Conservation (phyloP, 2,329 filamentous ascomycete genomes). For the Trichophyton benhamiae region DNA sequence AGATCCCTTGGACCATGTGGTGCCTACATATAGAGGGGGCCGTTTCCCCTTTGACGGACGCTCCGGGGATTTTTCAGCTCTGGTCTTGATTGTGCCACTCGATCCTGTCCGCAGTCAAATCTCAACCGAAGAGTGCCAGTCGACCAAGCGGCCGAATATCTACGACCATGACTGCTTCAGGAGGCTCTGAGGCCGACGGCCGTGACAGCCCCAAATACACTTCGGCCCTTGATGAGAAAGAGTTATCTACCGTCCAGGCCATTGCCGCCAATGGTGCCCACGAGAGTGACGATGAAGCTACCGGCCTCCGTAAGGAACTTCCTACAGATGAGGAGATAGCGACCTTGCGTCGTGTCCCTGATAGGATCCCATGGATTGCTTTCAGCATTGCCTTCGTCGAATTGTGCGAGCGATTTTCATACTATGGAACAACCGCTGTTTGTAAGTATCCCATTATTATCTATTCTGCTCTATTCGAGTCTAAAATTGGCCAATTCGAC, state of each 20-base stretch:
- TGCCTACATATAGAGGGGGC: constrained; percentile 10
- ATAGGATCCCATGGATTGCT: constrained; percentile 47
- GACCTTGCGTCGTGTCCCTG: constrained; percentile 26
- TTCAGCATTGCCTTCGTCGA: constrained; percentile 63
- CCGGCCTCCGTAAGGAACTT: constrained; percentile 4
- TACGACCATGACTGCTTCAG: constrained; percentile 1
- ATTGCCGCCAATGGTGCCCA: constrained; percentile 8
- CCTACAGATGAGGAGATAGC: constrained; percentile 26
- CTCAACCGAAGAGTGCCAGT: not conserved
- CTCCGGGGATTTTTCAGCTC: constrained; percentile 8
- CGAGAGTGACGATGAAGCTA: constrained; percentile 11
- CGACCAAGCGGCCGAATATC: not conserved
- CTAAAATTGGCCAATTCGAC: not conserved
- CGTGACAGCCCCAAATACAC: not conserved
- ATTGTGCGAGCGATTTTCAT: constrained; percentile 64
- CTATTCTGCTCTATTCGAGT: not conserved
- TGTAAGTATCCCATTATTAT: constrained; percentile 35
- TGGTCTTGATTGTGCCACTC: constrained; percentile 6
- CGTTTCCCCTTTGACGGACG: constrained; percentile 5
- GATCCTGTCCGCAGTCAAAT: not conserved
- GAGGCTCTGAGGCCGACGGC: not conserved
- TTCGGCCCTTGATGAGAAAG: constrained; percentile 11
- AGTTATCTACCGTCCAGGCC: constrained; percentile 5
- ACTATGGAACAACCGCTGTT: constrained; percentile 59
- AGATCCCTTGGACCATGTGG: constrained; percentile 2